phyloP scores from a whole-genome alignment of 2,329 filamentous ascomycete genomes.

The Penicillium psychrosexuale region DNA sequence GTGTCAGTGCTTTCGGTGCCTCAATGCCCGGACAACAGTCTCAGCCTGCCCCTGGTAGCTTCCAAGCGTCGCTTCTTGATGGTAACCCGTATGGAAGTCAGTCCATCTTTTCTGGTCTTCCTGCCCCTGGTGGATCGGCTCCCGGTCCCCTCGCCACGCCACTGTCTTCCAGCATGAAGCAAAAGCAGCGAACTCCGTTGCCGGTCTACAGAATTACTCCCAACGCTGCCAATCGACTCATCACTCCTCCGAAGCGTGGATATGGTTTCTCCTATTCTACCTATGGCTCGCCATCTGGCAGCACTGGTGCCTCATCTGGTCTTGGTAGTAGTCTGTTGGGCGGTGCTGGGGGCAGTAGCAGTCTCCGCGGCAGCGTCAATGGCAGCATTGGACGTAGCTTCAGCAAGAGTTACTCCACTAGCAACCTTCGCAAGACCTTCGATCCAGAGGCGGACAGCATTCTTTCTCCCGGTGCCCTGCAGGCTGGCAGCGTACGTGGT shows the following conservation, averaged over 20 bases:
- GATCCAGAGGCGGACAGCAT: constrained; percentile 77
- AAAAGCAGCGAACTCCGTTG: constrained; percentile 73
- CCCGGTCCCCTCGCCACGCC: constrained; percentile 91
- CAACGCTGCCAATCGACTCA: constrained; percentile 71
- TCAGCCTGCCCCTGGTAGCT: constrained; percentile 42
- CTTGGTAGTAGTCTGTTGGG: constrained; percentile 60
- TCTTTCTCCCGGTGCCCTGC: constrained; percentile 79
- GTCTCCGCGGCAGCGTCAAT: constrained; percentile 37
- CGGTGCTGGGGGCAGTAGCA: constrained; percentile 34
- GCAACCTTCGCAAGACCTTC: constrained; percentile 77
- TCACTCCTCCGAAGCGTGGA: constrained; percentile 79
- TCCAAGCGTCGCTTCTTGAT: constrained; percentile 78
- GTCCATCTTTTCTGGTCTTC: constrained; percentile 75
- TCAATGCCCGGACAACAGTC: constrained; percentile 50
- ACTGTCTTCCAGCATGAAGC: constrained; percentile 70
- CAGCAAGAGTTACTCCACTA: constrained; percentile 84
- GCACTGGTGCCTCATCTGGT: constrained; percentile 65
- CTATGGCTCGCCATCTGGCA: constrained; percentile 76
- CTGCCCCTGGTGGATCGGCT: constrained; percentile 61
- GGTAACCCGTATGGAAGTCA: constrained; percentile 87
- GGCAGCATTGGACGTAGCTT: constrained; percentile 67
- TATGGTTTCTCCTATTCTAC: constrained; percentile 93
- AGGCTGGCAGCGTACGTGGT: constrained; percentile 62
- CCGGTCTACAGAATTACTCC: constrained; percentile 87
- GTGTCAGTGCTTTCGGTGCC: constrained; percentile 52